phyloP scores from a whole-genome alignment of 768 basidiomycete species.

The Amanita thiersii region DNA sequence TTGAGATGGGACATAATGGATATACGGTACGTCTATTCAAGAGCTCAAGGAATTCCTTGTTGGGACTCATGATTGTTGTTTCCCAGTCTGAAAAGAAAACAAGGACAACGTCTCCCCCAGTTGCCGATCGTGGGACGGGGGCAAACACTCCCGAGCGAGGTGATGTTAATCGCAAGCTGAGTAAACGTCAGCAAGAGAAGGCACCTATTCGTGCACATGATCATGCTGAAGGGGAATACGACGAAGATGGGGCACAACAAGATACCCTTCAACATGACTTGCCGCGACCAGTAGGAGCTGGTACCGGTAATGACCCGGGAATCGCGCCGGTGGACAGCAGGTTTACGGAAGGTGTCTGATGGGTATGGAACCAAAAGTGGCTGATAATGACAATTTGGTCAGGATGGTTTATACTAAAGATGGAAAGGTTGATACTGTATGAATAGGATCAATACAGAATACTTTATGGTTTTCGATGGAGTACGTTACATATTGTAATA shows the following conservation, averaged over 20 bases:
- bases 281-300: conserved; percentile 49
- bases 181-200: conserved; percentile 5
- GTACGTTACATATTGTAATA: too few relatives aligned
- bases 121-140: not conserved
- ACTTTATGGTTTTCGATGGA: too few relatives aligned
- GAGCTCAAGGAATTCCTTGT: not conserved
- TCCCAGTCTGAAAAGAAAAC: not conserved
- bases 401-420: too few relatives aligned
- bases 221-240: conserved; percentile 3
- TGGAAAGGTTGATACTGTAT: too few relatives aligned
- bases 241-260: conserved; percentile 4
- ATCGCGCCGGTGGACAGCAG: conserved; percentile 25
- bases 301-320: conserved; percentile 46
- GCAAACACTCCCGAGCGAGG: not conserved
- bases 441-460: too few relatives aligned
- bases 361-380: too few relatives aligned
- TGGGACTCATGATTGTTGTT: not conserved
- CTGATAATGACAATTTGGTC: too few relatives aligned
- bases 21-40: conserved; percentile 44
- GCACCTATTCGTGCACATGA: not conserved
- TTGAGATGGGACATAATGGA: conserved; percentile 44
- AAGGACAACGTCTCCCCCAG: not conserved
- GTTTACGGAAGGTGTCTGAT: conserved; percentile 17
- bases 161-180: not conserved
- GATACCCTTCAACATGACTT: not conserved